These are phyloP conservation scores for Lactuca saligna DNA, from an alignment of 129 eudicot species.

Conservation along the genomic window DNA sequence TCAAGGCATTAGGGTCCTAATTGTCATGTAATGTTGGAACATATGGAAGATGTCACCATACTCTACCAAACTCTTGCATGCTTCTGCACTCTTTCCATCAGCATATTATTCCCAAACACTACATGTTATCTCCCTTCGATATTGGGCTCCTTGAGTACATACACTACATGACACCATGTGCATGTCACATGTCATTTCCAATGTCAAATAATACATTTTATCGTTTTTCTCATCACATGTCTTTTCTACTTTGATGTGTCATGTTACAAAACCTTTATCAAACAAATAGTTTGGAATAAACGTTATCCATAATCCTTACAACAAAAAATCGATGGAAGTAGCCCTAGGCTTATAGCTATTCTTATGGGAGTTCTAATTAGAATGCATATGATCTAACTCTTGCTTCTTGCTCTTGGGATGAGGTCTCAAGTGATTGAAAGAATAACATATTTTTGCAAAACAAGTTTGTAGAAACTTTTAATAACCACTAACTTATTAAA, in stretches of 20 bases:
- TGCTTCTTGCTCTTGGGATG: background rate
- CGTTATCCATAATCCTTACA: background rate
- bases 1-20: conserved; percentile 16
- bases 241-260: background rate
- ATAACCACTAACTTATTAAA: background rate
- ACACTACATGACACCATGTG: conserved; percentile 32
- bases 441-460: background rate
- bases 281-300: too few relatives aligned
- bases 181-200: conserved; percentile 26
- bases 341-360: background rate
- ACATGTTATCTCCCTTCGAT: conserved; percentile 32
- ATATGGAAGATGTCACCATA: conserved; percentile 29
- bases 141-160: conserved; percentile 21
- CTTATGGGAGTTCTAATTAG: too few relatives aligned
- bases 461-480: background rate
- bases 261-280: background rate
- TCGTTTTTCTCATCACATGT: background rate
- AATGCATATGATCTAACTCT: too few relatives aligned
- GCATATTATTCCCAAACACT: conserved; percentile 31
- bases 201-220: conserved; percentile 5
- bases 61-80: conserved; percentile 50
- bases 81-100: conserved; percentile 27
- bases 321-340: background rate
- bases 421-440: too few relatives aligned
- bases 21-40: conserved; percentile 16